phyloP scores from a whole-genome alignment of 345 rosid species.

The Citrus australasica region DNA sequence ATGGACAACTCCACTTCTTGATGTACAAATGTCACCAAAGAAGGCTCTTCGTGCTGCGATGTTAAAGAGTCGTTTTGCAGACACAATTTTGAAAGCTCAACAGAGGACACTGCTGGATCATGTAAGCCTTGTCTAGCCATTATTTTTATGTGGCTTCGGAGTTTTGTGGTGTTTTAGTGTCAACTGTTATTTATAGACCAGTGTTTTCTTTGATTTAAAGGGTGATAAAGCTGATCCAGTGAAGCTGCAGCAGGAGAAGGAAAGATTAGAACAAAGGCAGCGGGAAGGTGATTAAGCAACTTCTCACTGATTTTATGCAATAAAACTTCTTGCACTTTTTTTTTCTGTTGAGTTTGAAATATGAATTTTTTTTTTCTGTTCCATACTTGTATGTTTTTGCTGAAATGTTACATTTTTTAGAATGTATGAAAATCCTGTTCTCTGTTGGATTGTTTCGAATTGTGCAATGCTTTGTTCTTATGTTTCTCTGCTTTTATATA shows the following conservation, averaged over 20 bases:
- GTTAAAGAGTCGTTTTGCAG: constrained; percentile 71
- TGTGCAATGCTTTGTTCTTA: background rate
- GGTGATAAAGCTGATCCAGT: constrained; percentile 57
- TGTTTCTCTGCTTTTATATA: background rate
- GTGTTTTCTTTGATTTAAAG: constrained; percentile 28
- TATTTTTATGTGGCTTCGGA: background rate
- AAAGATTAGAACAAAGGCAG: constrained; percentile 61
- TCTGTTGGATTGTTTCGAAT: background rate
- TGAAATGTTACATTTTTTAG: background rate
- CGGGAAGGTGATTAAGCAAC: constrained; percentile 55
- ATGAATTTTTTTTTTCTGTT: background rate
- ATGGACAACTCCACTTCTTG: constrained; percentile 34
- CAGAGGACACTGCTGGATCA: constrained; percentile 58
- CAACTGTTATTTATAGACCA: background rate
- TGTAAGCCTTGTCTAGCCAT: constrained; percentile 28
- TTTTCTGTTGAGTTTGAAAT: background rate
- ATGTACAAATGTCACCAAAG: constrained; percentile 55
- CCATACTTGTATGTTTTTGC: background rate
- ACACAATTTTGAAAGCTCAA: constrained; percentile 64
- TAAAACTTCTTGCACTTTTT: background rate
- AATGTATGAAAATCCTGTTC: no score
- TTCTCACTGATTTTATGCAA: background rate
- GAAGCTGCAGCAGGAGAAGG: constrained; percentile 60
- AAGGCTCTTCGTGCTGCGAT: constrained; percentile 86
- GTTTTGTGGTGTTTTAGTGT: background rate